Conservation (phyloP, 768 basidiomycete genomes). For the Kwoniella dendrophila region DNA sequence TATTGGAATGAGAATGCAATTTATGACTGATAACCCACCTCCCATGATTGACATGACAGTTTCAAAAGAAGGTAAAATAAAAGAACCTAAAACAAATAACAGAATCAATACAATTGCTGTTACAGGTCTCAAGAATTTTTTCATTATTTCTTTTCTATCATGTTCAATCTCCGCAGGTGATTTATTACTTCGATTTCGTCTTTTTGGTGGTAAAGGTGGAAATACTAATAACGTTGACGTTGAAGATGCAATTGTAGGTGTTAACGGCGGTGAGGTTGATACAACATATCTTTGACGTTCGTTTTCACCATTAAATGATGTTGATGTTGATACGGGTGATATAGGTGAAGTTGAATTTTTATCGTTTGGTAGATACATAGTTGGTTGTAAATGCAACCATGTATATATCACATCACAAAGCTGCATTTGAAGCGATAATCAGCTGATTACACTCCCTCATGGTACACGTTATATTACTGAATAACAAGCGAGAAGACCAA, state of each 20-base stretch:
- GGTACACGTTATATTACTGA: background rate
- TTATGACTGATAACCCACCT: conserved; percentile 38
- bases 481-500: background rate
- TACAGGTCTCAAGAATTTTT: conserved; percentile 33
- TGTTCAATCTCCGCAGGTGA: conserved; percentile 22
- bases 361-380: conserved; percentile 38
- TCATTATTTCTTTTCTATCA: conserved; percentile 36
- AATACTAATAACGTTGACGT: conserved; percentile 11
- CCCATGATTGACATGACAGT: conserved; percentile 40
- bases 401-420: conserved; percentile 42
- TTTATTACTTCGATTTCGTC: too few species aligned
- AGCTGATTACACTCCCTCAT: background rate
- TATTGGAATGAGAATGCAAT: conserved; percentile 39
- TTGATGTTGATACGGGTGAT: conserved; percentile 13
- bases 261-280: conserved; percentile 3
- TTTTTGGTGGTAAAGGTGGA: background rate
- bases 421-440: conserved; percentile 11
- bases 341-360: conserved; percentile 16
- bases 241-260: conserved; percentile 8
- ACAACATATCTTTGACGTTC: conserved; percentile 15
- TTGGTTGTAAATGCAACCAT: conserved; percentile 43
- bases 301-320: background rate
- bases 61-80: conserved; percentile 47
- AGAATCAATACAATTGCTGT: conserved; percentile 35
- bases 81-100: conserved; percentile 33